Evolutionary conservation across 2,329 filamentous ascomycete species (phyloP), one percentile per base, ranked within the genome.

Genomic region (Talaromyces sp.): DNA sequence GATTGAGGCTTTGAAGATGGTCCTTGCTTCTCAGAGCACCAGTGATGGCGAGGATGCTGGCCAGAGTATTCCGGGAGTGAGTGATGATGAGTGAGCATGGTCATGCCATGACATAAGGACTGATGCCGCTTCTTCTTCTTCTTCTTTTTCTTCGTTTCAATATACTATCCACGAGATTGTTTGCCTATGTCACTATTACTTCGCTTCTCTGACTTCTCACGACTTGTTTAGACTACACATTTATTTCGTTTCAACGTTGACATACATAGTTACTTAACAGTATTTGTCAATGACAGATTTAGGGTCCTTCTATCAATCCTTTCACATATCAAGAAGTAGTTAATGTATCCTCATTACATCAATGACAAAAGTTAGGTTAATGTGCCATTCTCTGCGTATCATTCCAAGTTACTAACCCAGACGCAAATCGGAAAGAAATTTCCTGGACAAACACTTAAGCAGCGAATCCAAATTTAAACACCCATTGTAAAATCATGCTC

Each of bases 401-500:
- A 35, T 54, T 35, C 31, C 23, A n/a, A 37, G n/a, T 35, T 33
- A 18, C n/a, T 54, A 50, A 44, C 12, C 9, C 25, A 33, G 21
- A 52, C 33, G 48, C 28, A 35, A 3, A 33, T 52, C 18, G 18
- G 7, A n/a, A 37, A 25, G 12, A 11, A 39, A 60, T n/a, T 5
- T 14, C 44, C 14, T 7, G 11, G 37, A 40, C 5, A 31, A 54
- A 63, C 16, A 37, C n/a, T 18, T 1, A 16, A 28, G 16, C 31
- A 54, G 16, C 14, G 21, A 3, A 14, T 1, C 2, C 7, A 54
- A 52, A 33, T 37, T 40, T 82, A 96, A 42, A 96, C 88, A 5
- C 92, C 91, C 92, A 97, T 97, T 0, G 93, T 98, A 76, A 96
- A 97, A 75, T 98, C 93, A 76, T 97, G 92, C 79, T 98, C 93